Evolutionary conservation across 805 yeast genomes (phyloP).

Genomic region (Lachancea sp.): DNA sequence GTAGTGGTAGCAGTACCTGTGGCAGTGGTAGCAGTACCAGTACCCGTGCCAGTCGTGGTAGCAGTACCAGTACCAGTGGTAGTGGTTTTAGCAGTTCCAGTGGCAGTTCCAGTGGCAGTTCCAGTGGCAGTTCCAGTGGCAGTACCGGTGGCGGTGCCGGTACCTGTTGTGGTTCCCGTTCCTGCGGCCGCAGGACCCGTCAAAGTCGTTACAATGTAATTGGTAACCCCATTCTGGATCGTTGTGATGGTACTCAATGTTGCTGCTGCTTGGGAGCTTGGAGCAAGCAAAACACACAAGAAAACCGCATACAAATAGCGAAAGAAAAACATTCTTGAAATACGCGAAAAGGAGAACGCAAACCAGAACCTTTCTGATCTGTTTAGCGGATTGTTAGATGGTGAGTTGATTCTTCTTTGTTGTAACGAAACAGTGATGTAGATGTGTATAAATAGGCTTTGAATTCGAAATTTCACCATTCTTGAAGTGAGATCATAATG

Average conservation of each 20-base stretch:
- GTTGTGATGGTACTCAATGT: conserved; percentile 2
- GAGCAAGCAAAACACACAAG: neutral
- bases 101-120: conserved; percentile 4
- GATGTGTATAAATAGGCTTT: too few species aligned
- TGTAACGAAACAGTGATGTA: too few species aligned
- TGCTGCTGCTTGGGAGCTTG: conserved; percentile 2
- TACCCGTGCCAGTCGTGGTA: conserved; percentile 18
- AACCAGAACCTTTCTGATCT: neutral
- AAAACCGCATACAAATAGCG: conserved; percentile 5
- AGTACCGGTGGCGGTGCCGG: conserved; percentile 7
- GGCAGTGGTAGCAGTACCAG: conserved; percentile 13
- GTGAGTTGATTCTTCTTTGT: too few species aligned
- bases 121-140: conserved; percentile 7
- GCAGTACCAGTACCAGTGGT: conserved; percentile 9
- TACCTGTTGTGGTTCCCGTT: conserved; percentile 14
- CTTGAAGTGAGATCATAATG: too few species aligned
- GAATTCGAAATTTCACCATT: too few species aligned
- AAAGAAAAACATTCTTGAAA: neutral
- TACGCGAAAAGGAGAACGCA: neutral
- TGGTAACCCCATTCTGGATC: conserved; percentile 2
- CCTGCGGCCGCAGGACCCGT: conserved; percentile 13
- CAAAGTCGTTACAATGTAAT: conserved; percentile 3
- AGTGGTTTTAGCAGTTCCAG: conserved; percentile 13
- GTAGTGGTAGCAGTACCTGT: conserved; percentile 1
- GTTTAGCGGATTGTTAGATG: neutral